Evolutionary conservation across 1,284 basidiomycete genomes (phyloP), one percentile per base, ranked within the genome.

Genomic region (Leucoagaricus sp.): DNA sequence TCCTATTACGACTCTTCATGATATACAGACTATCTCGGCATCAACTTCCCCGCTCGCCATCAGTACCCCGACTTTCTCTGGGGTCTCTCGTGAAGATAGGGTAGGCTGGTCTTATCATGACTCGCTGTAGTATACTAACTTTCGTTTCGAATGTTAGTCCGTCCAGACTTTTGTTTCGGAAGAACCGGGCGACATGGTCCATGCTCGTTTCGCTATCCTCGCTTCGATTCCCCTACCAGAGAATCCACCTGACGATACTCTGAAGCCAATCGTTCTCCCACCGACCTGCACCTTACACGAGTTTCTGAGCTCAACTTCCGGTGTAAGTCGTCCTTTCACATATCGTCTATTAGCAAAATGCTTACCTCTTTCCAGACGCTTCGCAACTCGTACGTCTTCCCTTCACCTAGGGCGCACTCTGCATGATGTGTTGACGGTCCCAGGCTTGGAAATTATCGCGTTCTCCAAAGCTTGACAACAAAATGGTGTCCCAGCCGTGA

Each of bases 401-500:
- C n/a, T n/a, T n/a, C 25, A 17, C 1, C 28, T 31, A 42, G 17
- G 38, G n/a, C n/a, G n/a, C n/a, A n/a, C n/a, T n/a, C n/a, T n/a
- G n/a, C n/a, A n/a, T n/a, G n/a, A n/a, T n/a, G n/a, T n/a, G n/a
- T n/a, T 23, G 19, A 17, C 15, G 17, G 15, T 8, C 9, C 42
- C 58, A 91, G 88, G 44, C 75, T 91, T 5, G 70, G 77, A 3
- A 83, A 84, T 60, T 86, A 89, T 64, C 81, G 84, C 46, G 77
- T 86, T 41, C 76, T 91, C 44, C 81, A 87, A 55, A 81, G 85
- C 55, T 66, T 74, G 6, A 89, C 86, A 13, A 89, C 89, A 2
- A 75, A 78, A 29, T 91, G 89, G 89, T 89, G 87, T 63, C 81
- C 86, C 1, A 87, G 88, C 36, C 83, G 84, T 42, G 89, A 91